Percentiles rank a stretch among this genome's conserved stretches.
Evolutionary conservation across 2,329 filamentous ascomycete genomes (phyloP).

Genomic region (Colletotrichum coccodes): DNA sequence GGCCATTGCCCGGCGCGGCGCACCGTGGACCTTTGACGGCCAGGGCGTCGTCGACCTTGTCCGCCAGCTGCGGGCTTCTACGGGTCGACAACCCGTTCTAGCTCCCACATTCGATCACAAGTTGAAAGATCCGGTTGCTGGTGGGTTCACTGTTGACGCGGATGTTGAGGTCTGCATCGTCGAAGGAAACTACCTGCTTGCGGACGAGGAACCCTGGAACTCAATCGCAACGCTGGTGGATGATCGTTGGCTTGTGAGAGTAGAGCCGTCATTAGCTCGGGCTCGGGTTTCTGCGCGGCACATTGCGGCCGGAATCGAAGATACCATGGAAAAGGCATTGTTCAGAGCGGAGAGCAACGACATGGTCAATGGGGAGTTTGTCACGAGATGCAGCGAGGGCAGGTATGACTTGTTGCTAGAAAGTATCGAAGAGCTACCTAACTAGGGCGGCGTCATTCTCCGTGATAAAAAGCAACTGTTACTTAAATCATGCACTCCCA

Average conservation of each 20-base stretch:
- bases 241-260: slow-evolving; percentile 48
- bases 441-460: not conserved
- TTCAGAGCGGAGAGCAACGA: slow-evolving; percentile 41
- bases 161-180: slow-evolving; percentile 45
- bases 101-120: slow-evolving; percentile 62
- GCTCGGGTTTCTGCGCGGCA: slow-evolving; percentile 39
- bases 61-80: slow-evolving; percentile 31
- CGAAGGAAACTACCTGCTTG: slow-evolving; percentile 60
- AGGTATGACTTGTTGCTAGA: slow-evolving; percentile 41
- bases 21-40: slow-evolving; percentile 45
- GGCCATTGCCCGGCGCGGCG: slow-evolving; percentile 42
- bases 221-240: slow-evolving; percentile 55
- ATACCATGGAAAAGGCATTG: slow-evolving; percentile 36
- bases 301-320: slow-evolving; percentile 41
- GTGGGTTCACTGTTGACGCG: not conserved
- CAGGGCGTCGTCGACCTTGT: slow-evolving; percentile 37
- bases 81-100: slow-evolving; percentile 33
- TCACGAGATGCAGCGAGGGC: slow-evolving; percentile 35
- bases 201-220: slow-evolving; percentile 57
- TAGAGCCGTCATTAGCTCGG: slow-evolving; percentile 35
- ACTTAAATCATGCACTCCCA: not conserved
- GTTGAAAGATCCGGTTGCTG: slow-evolving; percentile 54
- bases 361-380: slow-evolving; percentile 39
- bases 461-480: not conserved
- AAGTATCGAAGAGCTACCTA: slow-evolving; percentile 37